phyloP scores from a whole-genome alignment of 2,329 filamentous ascomycete genomes.

The Calonectria montana region DNA sequence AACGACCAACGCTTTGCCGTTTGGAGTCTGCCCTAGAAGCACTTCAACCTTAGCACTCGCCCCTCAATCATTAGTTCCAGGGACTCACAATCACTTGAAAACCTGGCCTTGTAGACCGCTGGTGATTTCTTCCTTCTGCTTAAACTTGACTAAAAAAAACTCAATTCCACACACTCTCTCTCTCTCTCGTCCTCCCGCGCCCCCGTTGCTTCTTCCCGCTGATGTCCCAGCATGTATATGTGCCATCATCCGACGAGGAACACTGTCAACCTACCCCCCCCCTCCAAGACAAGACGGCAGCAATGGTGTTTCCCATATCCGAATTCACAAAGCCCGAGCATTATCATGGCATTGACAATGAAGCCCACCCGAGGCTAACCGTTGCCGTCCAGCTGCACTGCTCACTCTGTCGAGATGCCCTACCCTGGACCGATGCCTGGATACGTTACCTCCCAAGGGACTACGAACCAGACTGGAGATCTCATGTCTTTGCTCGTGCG shows the following conservation, averaged over 20 bases:
- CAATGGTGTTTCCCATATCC: neutral
- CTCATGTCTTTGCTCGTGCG: slow-evolving; percentile 6
- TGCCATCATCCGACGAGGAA: neutral
- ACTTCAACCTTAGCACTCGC: neutral
- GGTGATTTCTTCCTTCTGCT: neutral
- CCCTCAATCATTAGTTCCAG: slow-evolving; percentile 1
- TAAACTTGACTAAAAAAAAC: neutral
- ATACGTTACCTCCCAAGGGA: neutral
- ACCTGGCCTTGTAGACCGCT: neutral
- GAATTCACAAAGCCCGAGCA: neutral
- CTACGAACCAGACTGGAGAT: slow-evolving; percentile 2
- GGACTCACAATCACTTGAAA: neutral
- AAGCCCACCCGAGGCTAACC: neutral
- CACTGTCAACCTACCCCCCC: neutral
- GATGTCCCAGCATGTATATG: neutral
- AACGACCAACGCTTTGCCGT: slow-evolving; percentile 3
- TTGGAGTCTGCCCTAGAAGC: slow-evolving; percentile 2
- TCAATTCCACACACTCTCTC: neutral
- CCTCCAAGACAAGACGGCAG: neutral
- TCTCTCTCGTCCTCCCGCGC: neutral
- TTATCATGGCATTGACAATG: neutral
- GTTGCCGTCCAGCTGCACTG: slow-evolving; percentile 4
- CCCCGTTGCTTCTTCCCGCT: neutral
- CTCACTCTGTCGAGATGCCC: neutral
- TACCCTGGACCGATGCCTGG: slow-evolving; percentile 3